Base-by-base conservation (phyloP, 2,329 filamentous ascomycete species). In the Botrytis tulipae region DNA sequence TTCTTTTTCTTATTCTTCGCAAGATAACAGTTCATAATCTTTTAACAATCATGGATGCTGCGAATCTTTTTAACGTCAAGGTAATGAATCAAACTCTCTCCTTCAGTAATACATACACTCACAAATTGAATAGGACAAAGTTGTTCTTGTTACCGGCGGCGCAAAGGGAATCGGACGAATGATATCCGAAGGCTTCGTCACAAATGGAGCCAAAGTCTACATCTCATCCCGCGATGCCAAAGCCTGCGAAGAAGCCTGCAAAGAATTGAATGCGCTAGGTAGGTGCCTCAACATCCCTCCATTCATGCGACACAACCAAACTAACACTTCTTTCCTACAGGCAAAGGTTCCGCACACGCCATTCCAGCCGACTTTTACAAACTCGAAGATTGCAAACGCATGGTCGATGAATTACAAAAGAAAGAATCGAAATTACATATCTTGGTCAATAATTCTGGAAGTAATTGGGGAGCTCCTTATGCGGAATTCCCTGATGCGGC, bases 191-290 rank as follows among this genome's bases (percentile, higher is more conserved):
- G 90, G 89, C 73, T 91, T 90, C 82, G 85, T 91, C n/a, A 80
- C 84, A 73, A 91, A 90, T 81, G 89, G 89, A 73, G 87, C 87
- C 73, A 91, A 87, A 75, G 91, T 93, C 9, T 93, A 92, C 84
- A 90, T 93, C 75, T 89, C 89, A 9, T 91, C 89, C 9, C 86
- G 89, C 37, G 90, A 91, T 46, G 89, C 88, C 25, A 89, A 88
- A 61, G 83, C 84, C 40, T 90, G 89, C 82, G 84, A 85, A 78
- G 84, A 91, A 66, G 88, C 90, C 29, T 87, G 83, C 46, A 87
- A 88, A 2, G 88, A 88, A 63, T 81, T 90, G 73, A 88, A 87
- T 76, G 82, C 84, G 76, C 84, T 88, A 44, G 85, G 87, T 77
- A 85, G 2, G 48, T n/a, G 25, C 63, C 37, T 68, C 25, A 10